Base-by-base conservation (phyloP, 345 rosid genomes). In the Eucalyptus pauciflora region DNA sequence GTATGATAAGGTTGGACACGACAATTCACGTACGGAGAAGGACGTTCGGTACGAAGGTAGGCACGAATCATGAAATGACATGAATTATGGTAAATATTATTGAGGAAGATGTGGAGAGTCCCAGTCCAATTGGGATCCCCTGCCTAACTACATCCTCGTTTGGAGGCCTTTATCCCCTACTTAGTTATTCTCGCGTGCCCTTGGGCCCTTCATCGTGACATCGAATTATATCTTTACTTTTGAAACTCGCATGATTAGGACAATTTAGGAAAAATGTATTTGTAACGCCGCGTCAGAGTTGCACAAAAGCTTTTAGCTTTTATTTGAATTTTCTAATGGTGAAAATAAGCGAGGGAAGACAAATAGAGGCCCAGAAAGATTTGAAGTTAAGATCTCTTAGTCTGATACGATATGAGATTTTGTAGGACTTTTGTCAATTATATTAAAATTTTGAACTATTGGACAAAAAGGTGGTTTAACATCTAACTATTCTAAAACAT, bases 341-440 rank as follows among this genome's bases (percentile, higher is more conserved):
- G 58, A 52, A 3, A 18, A 52, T 52, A 52, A 52, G 58, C 24
- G 7, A 52, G 24, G 10, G 9, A 52, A 1, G 58, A 52, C 58
- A 52, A 52, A 7, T 0, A 18, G 1, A 52, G 24, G 4, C 2
- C 24, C 4, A 0, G 1, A 52, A 52, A 52, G 10, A 52, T 52
- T 52, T 18, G 58, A 52, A 52, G 4, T 52, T 52, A 52, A 52
- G 10, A 52, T 10, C 24, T 3, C 5, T 52, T 52, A 18, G 10
- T 52, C 2, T 1, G 4, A 52, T 52, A 52, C 0, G 1, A 52
- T 52, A 52, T 52, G 1, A 52, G 58, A 52, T 52, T 52, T 7
- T 7, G 5, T 3, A 52, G 2, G 10, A 52, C 24, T 52, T 52
- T 52, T 18, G 5, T 52, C 58, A 18, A 52, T 0, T 52, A 0